Evolutionary conservation across 768 basidiomycete genomes (phyloP).

Genomic region (Leccinum boreale): DNA sequence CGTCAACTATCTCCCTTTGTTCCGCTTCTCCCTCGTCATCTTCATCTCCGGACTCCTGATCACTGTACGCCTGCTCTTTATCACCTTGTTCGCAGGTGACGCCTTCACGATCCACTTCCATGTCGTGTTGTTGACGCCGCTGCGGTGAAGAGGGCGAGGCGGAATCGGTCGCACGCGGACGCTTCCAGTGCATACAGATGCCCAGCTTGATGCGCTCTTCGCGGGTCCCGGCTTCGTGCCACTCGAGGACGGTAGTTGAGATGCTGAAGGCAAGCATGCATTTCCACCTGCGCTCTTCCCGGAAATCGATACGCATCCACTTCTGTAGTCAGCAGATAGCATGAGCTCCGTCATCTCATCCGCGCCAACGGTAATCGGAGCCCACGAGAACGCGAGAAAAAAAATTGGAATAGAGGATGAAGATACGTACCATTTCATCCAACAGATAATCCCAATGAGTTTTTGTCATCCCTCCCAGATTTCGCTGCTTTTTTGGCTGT

Average conservation of each 20-base stretch:
- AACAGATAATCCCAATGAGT: conserved; percentile 94
- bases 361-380: not conserved
- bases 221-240: conserved; percentile 70
- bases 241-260: conserved; percentile 79
- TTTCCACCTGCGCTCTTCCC: conserved; percentile 94
- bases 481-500: conserved; percentile 92
- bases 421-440: conserved; percentile 83
- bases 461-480: conserved; percentile 69
- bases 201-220: conserved; percentile 65
- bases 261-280: conserved; percentile 78
- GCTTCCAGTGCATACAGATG: conserved; percentile 65
- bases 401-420: not conserved
- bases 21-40: conserved; percentile 60
- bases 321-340: conserved; percentile 48
- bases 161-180: conserved; percentile 34
- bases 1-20: conserved; percentile 52
- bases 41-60: conserved; percentile 50
- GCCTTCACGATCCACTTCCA: conserved; percentile 30
- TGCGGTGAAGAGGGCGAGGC: conserved; percentile 21
- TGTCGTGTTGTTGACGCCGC: conserved; percentile 29
- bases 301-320: conserved; percentile 96
- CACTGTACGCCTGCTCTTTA: conserved; percentile 24
- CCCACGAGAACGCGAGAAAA: not conserved
- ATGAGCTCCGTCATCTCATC: conserved; percentile 7
- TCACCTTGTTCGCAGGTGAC: conserved; percentile 18